Evolutionary conservation across 139 green algal genomes (phyloP).

Genomic region (Chlamydomonas schloesseri): DNA sequence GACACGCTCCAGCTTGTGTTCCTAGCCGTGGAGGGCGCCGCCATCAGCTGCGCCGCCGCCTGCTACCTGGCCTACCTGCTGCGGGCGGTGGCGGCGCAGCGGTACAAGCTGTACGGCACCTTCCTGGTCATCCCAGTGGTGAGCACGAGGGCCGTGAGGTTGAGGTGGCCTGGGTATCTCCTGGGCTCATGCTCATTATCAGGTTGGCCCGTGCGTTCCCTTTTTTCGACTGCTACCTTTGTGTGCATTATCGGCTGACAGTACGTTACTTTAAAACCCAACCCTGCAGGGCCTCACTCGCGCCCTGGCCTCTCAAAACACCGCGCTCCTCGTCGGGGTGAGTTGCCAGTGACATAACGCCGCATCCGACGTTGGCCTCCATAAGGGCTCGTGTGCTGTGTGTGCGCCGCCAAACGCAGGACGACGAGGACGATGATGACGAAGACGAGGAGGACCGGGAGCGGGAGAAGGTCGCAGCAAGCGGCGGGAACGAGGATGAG

Average conservation of each 20-base stretch:
- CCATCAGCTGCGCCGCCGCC: background rate
- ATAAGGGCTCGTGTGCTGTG: no score
- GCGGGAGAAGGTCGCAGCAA: background rate
- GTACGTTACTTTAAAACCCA: no score
- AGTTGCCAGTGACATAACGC: no score
- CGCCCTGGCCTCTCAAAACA: background rate
- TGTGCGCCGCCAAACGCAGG: no score
- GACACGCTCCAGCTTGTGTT: background rate
- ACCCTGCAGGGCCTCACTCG: background rate
- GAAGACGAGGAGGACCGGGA: background rate
- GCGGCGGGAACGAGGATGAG: no score
- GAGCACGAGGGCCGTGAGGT: no score
- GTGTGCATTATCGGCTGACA: no score
- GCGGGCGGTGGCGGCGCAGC: background rate
- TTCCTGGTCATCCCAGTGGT: background rate
- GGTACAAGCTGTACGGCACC: background rate
- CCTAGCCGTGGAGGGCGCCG: background rate
- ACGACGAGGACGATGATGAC: background rate
- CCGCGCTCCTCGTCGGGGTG: background rate
- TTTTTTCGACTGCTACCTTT: no score
- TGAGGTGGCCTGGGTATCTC: no score
- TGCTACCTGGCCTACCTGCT: constrained; percentile 1
- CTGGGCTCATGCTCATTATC: no score
- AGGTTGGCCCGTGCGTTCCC: no score
- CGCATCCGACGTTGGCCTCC: no score